A percentile compares a stretch with the other conserved stretches of the same genome.
Evolutionary conservation across 352 stramenopile species (phyloP).

Genomic region (Pythium sukuiense): DNA sequence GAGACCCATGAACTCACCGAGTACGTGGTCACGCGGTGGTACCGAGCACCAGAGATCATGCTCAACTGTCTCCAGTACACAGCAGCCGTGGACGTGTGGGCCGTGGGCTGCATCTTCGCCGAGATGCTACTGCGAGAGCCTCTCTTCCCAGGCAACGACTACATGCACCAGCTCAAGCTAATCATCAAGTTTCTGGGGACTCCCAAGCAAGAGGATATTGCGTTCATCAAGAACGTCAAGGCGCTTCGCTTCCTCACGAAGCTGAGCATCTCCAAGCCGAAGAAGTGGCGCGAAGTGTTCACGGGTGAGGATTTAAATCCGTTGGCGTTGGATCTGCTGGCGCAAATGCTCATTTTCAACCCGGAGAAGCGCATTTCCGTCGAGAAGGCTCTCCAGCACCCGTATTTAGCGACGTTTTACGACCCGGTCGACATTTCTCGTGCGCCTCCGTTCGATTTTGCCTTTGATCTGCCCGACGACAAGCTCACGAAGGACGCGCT

Average conservation of each 20-base stretch:
- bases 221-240: constrained; percentile 84
- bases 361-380: constrained; percentile 89
- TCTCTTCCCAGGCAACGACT: constrained; percentile 95
- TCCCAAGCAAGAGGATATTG: constrained; percentile 84
- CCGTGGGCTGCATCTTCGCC: constrained; percentile 98
- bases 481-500: constrained; percentile 78
- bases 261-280: constrained; percentile 82
- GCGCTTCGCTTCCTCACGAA: constrained; percentile 98
- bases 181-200: constrained; percentile 97
- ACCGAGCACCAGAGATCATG: constrained; percentile 68
- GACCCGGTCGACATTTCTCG: constrained; percentile 87
- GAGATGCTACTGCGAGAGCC: constrained; percentile 97
- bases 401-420: constrained; percentile 88
- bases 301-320: constrained; percentile 45
- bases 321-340: constrained; percentile 85
- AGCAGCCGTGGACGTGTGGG: constrained; percentile 91
- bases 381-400: constrained; percentile 86
- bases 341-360: constrained; percentile 92
- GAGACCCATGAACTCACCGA: constrained; percentile 74
- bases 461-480: constrained; percentile 78
- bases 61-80: constrained; percentile 85
- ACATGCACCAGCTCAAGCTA: constrained; percentile 94
- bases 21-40: constrained; percentile 84
- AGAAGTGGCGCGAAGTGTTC: constrained; percentile 68
- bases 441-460: constrained; percentile 64